phyloP scores from a whole-genome alignment of 768 basidiomycete genomes.

The Amanita fuliginea region DNA sequence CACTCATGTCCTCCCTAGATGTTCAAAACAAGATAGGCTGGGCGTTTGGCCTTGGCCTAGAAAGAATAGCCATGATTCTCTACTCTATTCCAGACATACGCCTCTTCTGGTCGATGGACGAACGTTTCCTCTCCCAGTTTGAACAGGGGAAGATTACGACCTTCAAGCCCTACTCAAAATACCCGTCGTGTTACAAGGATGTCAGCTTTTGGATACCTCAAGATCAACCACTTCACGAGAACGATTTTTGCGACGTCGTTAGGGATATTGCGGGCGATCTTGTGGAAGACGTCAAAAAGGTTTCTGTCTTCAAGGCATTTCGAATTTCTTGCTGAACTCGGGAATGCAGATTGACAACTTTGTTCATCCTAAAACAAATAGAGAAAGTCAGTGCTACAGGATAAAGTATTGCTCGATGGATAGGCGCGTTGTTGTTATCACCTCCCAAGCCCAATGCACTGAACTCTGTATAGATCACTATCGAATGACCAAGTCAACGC shows the following conservation, averaged over 20 bases:
- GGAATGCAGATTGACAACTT: slow-evolving; percentile 82
- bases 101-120: slow-evolving; percentile 90
- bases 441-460: neutral
- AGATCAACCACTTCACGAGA: slow-evolving; percentile 63
- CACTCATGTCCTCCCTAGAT: slow-evolving; percentile 28
- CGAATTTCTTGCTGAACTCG: slow-evolving; percentile 7
- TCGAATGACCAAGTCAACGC: slow-evolving; percentile 83
- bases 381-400: slow-evolving; percentile 76
- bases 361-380: slow-evolving; percentile 75
- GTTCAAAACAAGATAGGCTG: slow-evolving; percentile 83
- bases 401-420: slow-evolving; percentile 98
- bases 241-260: slow-evolving; percentile 94
- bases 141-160: slow-evolving; percentile 58
- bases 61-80: slow-evolving; percentile 96
- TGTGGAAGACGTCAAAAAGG: slow-evolving; percentile 84
- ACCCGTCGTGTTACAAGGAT: slow-evolving; percentile 90
- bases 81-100: slow-evolving; percentile 97
- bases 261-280: slow-evolving; percentile 88
- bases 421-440: slow-evolving; percentile 35
- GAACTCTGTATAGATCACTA: slow-evolving; percentile 45
- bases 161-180: slow-evolving; percentile 89
- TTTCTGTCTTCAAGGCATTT: slow-evolving; percentile 20
- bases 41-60: slow-evolving; percentile 97
- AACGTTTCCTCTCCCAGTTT: slow-evolving; percentile 85
- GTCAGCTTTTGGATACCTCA: slow-evolving; percentile 85